Evolutionary conservation across 768 basidiomycete genomes (phyloP), one percentile per base, ranked within the genome.

Genomic region (Suillus americanus): DNA sequence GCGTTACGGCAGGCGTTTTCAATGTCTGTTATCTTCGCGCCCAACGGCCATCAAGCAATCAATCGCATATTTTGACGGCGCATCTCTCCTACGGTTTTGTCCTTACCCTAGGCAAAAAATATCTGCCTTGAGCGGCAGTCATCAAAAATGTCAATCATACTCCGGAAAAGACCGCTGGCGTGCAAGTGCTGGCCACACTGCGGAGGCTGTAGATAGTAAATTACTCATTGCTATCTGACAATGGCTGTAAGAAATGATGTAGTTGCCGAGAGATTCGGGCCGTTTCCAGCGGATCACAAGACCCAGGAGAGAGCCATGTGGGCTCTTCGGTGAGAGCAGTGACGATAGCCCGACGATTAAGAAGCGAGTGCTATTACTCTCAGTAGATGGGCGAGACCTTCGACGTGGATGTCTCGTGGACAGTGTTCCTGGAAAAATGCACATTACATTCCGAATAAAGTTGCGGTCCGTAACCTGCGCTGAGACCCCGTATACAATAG

Each of bases 401-500:
- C 64, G 56, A 69, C 60, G 56, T 48, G 33, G 54, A 37, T 3
- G 37, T 37, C 54, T 55, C 54, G 41, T 63, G 56, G 37, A 61
- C 41, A 5, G 18, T 63, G 68, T 75, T 63, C 65, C 70, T 70
- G 70, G 70, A 65, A 69, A 23, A 57, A 33, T 62, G 61, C 67
- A 63, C 56, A 53, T 48, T 70, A 64, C 45, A 62, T 50, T 55
- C 33, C 60, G 66, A 64, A 64, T 59, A 53, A 64, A 60, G 37
- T 63, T 63, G 38, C 53, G 43, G 45, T 61, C 62, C 60, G 72
- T 73, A 62, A 69, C 48, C 62, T 61, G 68, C 5, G 56, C 56
- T 74, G 70, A 72, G 74, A 76, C 74, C 75, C 73, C 73, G 71
- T 68, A 61, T 70, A 65, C 68, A 71, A 55, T 63, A 62, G 14